Evolutionary conservation across 352 stramenopile genomes (phyloP), one percentile per base, ranked within the genome.

Genomic region (Phytophthora idaei): DNA sequence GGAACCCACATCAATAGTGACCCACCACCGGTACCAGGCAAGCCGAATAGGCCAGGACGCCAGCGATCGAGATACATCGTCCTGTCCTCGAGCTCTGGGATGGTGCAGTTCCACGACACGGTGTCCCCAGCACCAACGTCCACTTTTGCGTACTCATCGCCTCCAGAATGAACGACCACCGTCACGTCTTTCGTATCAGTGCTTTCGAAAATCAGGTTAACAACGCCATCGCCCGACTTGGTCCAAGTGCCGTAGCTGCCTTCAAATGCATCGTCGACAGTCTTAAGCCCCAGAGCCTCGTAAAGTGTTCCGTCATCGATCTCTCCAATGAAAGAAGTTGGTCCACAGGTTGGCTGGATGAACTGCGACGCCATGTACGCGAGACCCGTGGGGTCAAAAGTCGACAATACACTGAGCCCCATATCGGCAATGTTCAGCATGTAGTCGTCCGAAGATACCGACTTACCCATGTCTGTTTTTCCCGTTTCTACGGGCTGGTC

Each of bases 1-100:
- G 76, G 69, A 29, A 87, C 41, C 78, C 78, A 87, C 12, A 81
- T 31, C n/a, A 77, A 21, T 4, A 87, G 61, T 42, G 78, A 87
- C 21, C 78, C 63, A 51, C 63, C 63, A 34, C 63, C 63, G 6
- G 37, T 41, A 4, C 53, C 53, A 12, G 53, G 53, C 15, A 55
- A 54, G 46, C 62, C 71, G 2, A 81, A n/a, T 37, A 83, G 61
- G 9, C 74, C 76, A 31, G 73, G 73, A 49, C 78, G 78, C 78
- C 76, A 87, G 36, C 78, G 78, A 61, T 87, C 78, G 27, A 87
- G 36, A 58, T 87, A 87, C 56, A 87, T 14, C 0, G 70, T 85
- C 54, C 81, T 83, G 48, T 85, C 71, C 48, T 83, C 55, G n/a
- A 85, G 66, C 4, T 71, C 61, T 1, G 63, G 39, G 8, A 85